phyloP scores from a whole-genome alignment of 2,329 filamentous ascomycete species.

The Colletotrichum navitas region DNA sequence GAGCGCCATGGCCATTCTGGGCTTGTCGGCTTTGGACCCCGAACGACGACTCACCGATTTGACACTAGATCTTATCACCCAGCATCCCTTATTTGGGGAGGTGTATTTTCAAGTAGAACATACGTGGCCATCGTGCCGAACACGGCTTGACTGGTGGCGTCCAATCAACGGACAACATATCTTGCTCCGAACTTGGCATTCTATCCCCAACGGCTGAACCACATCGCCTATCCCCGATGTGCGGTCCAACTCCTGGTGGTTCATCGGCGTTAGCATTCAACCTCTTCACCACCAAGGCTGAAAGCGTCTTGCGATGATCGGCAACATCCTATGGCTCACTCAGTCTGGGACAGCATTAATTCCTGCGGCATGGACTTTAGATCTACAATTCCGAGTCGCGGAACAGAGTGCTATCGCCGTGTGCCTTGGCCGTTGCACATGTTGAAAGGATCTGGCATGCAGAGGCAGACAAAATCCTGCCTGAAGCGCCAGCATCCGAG shows the following conservation, averaged over 20 bases:
- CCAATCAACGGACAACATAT: background rate
- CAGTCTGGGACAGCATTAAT: no score
- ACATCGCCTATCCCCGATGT: slow-evolving; percentile 38
- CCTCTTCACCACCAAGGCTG: background rate
- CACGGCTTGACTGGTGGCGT: background rate
- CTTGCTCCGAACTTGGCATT: background rate
- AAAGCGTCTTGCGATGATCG: background rate
- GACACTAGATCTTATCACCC: background rate
- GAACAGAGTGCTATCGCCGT: background rate
- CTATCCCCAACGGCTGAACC: slow-evolving; percentile 25
- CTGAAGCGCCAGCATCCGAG: no score
- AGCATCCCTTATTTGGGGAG: background rate
- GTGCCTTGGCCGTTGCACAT: background rate
- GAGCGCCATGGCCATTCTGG: slow-evolving; percentile 17
- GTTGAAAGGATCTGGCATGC: slow-evolving; percentile 7
- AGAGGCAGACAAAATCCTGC: background rate
- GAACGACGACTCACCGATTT: background rate
- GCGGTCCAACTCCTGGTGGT: background rate
- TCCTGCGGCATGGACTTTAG: background rate
- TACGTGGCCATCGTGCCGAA: background rate
- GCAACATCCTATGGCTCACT: background rate
- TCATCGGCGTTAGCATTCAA: slow-evolving; percentile 26
- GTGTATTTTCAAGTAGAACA: background rate
- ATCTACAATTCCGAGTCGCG: background rate
- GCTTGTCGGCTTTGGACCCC: slow-evolving; percentile 4